Evolutionary conservation across 352 stramenopile genomes (phyloP).

Genomic region (Phytophthora constricta): DNA sequence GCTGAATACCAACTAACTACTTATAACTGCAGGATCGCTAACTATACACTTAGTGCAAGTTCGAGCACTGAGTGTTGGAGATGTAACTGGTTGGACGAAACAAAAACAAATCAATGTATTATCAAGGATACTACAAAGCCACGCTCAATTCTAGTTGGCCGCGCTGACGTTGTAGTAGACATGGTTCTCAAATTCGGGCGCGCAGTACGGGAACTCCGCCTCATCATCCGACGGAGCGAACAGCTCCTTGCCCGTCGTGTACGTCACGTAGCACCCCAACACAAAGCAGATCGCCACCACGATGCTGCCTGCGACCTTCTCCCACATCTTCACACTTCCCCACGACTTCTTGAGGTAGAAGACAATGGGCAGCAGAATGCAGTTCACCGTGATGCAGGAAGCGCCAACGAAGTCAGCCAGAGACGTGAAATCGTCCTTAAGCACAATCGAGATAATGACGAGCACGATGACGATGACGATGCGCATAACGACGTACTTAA

Average conservation of each 20-base stretch:
- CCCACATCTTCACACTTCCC: constrained; percentile 8
- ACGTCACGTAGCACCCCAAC: constrained; percentile 44
- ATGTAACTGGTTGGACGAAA: too few species aligned
- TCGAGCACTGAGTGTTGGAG: too few species aligned
- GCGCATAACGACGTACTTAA: constrained; percentile 40
- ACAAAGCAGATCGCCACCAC: constrained; percentile 31
- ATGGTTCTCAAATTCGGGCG: constrained; percentile 27
- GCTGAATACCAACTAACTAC: not conserved
- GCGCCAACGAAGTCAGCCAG: constrained; percentile 39
- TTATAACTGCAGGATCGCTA: too few species aligned
- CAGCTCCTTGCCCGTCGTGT: constrained; percentile 38
- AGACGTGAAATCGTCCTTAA: constrained; percentile 29
- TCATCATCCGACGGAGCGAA: constrained; percentile 26
- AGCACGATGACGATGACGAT: constrained; percentile 38
- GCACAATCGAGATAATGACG: constrained; percentile 10
- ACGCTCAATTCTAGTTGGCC: not conserved
- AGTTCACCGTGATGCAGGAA: constrained; percentile 37
- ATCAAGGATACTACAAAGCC: not conserved
- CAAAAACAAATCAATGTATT: not conserved
- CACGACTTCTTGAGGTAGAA: constrained; percentile 33
- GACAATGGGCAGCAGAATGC: constrained; percentile 39
- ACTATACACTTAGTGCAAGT: too few species aligned
- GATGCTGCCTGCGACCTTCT: constrained; percentile 31
- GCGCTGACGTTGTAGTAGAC: constrained; percentile 34
- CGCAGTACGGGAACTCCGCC: constrained; percentile 28